Evolutionary conservation across 2,329 filamentous ascomycete species (phyloP), one percentile per base, ranked within the genome.

Genomic region (Huntiella abstrusa): DNA sequence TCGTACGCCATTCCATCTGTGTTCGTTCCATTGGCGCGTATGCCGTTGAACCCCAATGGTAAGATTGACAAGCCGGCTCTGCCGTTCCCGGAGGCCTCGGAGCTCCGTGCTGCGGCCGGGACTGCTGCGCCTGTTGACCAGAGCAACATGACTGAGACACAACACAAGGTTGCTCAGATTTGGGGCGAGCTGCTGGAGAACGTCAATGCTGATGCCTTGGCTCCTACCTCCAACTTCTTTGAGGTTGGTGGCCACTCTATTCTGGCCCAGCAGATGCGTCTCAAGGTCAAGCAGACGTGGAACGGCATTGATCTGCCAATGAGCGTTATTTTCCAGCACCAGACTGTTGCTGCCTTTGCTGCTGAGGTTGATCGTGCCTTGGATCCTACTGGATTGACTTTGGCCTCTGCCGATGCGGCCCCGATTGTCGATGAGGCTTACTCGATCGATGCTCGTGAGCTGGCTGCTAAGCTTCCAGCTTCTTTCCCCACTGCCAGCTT

Each of bases 51-150:
- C 57, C 80, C 81, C 12, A 84, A 85, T 53, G 80, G 82, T 53
- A 88, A 88, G 62, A 74, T 87, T 42, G 83, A 91, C 61, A 79
- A 75, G 57, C 80, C 82, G 15, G 77, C 75, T 1, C 64, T 91
- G 46, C 83, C 83, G 1, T 88, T 85, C 69, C 83, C 83, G 0
- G 47, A 45, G 39, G 43, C 39, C 8, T 48, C 45, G 4, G 45
- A 46, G 28, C 46, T 51, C 16, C 49, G 49, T 33, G 51, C 46
- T 12, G 44, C 49, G 32, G 41, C 45, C 35, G 47, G 47, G 8
- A 34, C 41, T n/a, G 40, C 38, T 12, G 41, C 41, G 17, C 11
- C 46, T 33, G 44, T 47, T 44, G 76, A 82, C 55, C 76, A 75
- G 50, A 71, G 73, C 13, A 33, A 54, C 1, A 46, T 62, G 33